Percentiles rank a stretch among this genome's conserved stretches.
phyloP scores from a whole-genome alignment of 495 filamentous ascomycete species.

The Penicillium paradoxum region DNA sequence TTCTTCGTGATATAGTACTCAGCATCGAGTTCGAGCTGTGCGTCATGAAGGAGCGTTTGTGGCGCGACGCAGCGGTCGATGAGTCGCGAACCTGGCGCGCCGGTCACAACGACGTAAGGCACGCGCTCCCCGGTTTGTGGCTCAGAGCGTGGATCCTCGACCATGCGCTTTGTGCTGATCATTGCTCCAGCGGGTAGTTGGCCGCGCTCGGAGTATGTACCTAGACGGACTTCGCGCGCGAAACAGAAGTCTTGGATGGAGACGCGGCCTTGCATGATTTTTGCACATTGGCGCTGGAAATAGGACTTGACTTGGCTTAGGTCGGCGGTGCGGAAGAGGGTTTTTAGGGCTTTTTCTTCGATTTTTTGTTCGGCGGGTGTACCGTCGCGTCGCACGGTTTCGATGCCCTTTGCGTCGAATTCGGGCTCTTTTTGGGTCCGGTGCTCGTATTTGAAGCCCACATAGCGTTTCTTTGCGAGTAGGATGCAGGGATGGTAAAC shows the following conservation, averaged over 20 bases:
- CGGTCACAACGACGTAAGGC: conserved; percentile 87
- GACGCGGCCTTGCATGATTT: conserved; percentile 85
- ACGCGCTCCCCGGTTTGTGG: conserved; percentile 95
- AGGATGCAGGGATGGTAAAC: conserved; percentile 94
- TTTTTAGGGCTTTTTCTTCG: conserved; percentile 86
- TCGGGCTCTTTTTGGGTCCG: conserved; percentile 73
- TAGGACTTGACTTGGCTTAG: conserved; percentile 86
- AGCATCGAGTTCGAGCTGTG: conserved; percentile 78
- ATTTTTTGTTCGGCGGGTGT: conserved; percentile 96
- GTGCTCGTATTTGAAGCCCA: conserved; percentile 93
- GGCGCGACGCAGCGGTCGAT: conserved; percentile 89
- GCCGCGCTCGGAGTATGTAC: conserved; percentile 78
- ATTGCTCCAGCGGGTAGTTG: conserved; percentile 80
- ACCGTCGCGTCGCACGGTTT: conserved; percentile 91
- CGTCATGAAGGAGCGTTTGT: conserved; percentile 70
- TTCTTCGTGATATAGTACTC: conserved; percentile 98
- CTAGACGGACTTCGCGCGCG: conserved; percentile 84
- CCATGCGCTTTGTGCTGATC: conserved; percentile 79
- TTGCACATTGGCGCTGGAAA: conserved; percentile 84
- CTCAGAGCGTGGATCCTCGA: conserved; percentile 76
- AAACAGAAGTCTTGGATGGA: conserved; percentile 96
- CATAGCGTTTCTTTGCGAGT: conserved; percentile 95
- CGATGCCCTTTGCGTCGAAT: conserved; percentile 97
- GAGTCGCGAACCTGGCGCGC: conserved; percentile 77
- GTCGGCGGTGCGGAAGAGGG: conserved; percentile 85